Evolutionary conservation across 768 basidiomycete genomes (phyloP).

Genomic region (Amanita muscaria): DNA sequence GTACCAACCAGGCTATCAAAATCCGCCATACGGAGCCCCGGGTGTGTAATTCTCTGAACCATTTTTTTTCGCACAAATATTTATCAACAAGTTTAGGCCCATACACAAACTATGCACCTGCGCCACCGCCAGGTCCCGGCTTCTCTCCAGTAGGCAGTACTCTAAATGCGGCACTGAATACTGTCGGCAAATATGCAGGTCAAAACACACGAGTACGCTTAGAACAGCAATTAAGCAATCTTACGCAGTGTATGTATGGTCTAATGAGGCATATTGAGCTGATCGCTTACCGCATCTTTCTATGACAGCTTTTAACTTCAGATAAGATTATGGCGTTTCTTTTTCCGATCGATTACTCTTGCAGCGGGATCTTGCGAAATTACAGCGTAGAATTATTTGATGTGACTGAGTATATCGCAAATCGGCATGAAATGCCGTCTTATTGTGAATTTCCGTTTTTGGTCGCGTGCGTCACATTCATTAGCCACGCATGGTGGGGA

Average conservation of each 20-base stretch:
- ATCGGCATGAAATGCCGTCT: no score
- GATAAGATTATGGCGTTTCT: slow-evolving; percentile 14
- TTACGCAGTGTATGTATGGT: slow-evolving; percentile 43
- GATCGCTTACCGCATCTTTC: slow-evolving; percentile 7
- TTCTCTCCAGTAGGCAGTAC: slow-evolving; percentile 22
- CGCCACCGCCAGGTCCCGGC: neutral
- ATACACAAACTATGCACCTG: neutral
- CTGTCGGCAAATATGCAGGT: slow-evolving; percentile 52
- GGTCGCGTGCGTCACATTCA: no score
- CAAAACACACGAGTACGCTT: slow-evolving; percentile 39
- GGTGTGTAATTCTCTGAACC: neutral
- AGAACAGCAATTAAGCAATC: slow-evolving; percentile 34
- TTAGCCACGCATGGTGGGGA: no score
- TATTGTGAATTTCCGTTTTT: no score
- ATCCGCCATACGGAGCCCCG: neutral
- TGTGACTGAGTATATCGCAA: no score
- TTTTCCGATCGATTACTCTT: slow-evolving; percentile 1
- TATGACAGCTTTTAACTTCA: no score
- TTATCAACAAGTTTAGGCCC: neutral
- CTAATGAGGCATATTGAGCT: slow-evolving; percentile 1
- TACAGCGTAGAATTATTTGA: neutral
- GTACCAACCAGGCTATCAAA: neutral
- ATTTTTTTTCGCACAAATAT: no score
- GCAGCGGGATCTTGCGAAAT: slow-evolving; percentile 2
- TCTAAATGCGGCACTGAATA: slow-evolving; percentile 34